These are phyloP conservation scores for Phialophora chinensis DNA, from an alignment of 2,329 filamentous ascomycete species.

Conservation along the genomic window DNA sequence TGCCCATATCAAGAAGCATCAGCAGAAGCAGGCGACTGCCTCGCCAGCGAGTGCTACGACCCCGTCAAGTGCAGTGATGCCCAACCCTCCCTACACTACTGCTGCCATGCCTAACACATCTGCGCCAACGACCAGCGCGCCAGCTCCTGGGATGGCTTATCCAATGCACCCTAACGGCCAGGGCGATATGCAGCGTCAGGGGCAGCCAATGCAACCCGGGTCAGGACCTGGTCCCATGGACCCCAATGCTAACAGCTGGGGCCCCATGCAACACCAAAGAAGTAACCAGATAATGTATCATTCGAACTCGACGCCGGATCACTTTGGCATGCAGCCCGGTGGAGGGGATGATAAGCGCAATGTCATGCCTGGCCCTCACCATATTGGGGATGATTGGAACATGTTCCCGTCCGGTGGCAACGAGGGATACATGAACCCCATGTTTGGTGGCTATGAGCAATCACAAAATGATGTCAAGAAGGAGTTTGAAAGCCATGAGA, in stretches of 20 bases:
- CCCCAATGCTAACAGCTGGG: conserved; percentile 43
- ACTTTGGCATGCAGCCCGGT: conserved; percentile 37
- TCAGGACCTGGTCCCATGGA: conserved; percentile 34
- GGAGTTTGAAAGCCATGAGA: conserved; percentile 57
- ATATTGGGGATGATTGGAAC: conserved; percentile 71
- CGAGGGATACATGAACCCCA: conserved; percentile 67
- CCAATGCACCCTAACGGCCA: conserved; percentile 35
- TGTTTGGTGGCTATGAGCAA: conserved; percentile 72
- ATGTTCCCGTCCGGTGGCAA: conserved; percentile 78
- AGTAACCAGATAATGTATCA: conserved; percentile 45
- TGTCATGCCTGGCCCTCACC: conserved; percentile 63
- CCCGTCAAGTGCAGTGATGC: conserved; percentile 34
- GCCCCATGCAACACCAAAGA: conserved; percentile 52
- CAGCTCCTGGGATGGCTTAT: conserved; percentile 38
- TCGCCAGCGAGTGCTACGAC: conserved; percentile 34
- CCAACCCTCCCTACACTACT: conserved; percentile 38
- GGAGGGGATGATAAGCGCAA: conserved; percentile 50
- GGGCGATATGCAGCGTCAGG: conserved; percentile 37
- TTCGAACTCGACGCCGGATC: conserved; percentile 36
- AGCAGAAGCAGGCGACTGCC: conserved; percentile 44
- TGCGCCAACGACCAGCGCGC: conserved; percentile 37
- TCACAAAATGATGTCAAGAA: conserved; percentile 65
- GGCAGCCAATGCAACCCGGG: conserved; percentile 35
- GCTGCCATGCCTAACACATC: conserved; percentile 37
- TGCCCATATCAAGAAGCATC: conserved; percentile 80